These are phyloP conservation scores for Gomphus bonarii DNA, from an alignment of 1,284 basidiomycete species.

Conservation along the genomic window DNA sequence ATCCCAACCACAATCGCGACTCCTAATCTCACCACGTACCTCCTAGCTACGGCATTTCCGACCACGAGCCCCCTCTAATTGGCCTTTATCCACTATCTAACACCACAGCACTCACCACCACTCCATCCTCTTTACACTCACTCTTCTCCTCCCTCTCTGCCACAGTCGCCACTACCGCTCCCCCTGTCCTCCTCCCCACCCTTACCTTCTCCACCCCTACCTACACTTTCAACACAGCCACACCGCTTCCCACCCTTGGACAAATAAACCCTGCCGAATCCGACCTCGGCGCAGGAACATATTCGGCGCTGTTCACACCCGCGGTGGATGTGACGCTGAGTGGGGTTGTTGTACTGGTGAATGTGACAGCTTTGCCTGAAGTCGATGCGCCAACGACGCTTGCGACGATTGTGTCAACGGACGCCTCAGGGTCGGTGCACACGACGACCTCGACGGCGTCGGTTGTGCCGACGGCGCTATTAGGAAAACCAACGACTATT, in stretches of 20 bases:
- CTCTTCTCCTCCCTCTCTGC: conserved; percentile 54
- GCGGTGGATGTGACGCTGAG: conserved; percentile 13
- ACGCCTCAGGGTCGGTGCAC: conserved; percentile 30
- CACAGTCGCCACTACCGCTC: conserved; percentile 59
- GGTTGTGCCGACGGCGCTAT: conserved; percentile 13
- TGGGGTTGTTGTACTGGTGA: conserved; percentile 19
- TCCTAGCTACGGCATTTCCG: conserved; percentile 60
- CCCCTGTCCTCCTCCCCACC: conserved; percentile 64
- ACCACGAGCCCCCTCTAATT: conserved; percentile 61
- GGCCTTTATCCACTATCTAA: conserved; percentile 57
- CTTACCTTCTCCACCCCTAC: conserved; percentile 54
- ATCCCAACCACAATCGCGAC: conserved; percentile 3
- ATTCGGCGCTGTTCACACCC: conserved; percentile 39
- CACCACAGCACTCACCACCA: conserved; percentile 29
- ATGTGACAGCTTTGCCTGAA: conserved; percentile 36
- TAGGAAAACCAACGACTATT: conserved; percentile 35
- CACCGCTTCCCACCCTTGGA: conserved; percentile 30
- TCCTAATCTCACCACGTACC: not conserved
- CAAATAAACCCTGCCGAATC: conserved; percentile 18
- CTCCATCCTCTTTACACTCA: conserved; percentile 35
- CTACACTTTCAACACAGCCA: conserved; percentile 64
- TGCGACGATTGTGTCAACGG: conserved; percentile 35
- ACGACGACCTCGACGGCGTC: conserved; percentile 32
- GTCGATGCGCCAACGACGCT: conserved; percentile 32
- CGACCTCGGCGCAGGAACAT: conserved; percentile 61